Evolutionary conservation across 2,329 filamentous ascomycete species (phyloP).

Genomic region (Capronia coronata): DNA sequence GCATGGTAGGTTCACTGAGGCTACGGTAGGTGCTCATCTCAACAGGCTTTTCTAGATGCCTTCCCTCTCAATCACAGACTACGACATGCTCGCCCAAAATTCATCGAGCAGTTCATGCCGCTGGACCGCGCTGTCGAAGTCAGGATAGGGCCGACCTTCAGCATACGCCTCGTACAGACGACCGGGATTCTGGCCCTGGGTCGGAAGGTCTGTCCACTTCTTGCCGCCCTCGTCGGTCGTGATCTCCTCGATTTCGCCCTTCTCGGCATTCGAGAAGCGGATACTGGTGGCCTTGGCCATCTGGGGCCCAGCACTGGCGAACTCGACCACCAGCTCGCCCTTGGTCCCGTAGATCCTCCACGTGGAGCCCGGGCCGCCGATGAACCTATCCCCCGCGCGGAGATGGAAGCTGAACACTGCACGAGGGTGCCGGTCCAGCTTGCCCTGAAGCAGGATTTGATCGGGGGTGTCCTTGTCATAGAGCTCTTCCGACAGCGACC

Average conservation of each 20-base stretch:
- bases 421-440: conserved; percentile 18
- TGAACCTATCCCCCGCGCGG: conserved; percentile 26
- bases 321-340: conserved; percentile 37
- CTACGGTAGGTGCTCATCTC: background rate
- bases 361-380: conserved; percentile 24
- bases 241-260: conserved; percentile 40
- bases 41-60: background rate
- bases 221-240: conserved; percentile 38
- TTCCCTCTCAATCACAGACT: background rate
- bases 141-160: conserved; percentile 36
- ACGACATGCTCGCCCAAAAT: conserved; percentile 24
- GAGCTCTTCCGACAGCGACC: conserved; percentile 23
- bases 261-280: conserved; percentile 48
- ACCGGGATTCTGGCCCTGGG: conserved; percentile 46
- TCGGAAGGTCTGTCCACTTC: conserved; percentile 44
- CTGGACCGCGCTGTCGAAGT: conserved; percentile 42
- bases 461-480: conserved; percentile 28
- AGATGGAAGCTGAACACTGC: conserved; percentile 27
- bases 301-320: conserved; percentile 34
- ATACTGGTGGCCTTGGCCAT: conserved; percentile 41
- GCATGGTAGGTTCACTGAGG: too few relatives aligned
- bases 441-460: conserved; percentile 28
- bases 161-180: conserved; percentile 54
- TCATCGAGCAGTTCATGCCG: conserved; percentile 46
- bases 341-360: conserved; percentile 34